Evolutionary conservation across 345 rosid species (phyloP), one percentile per base, ranked within the genome.

Genomic region (Eutrema japonicum): DNA sequence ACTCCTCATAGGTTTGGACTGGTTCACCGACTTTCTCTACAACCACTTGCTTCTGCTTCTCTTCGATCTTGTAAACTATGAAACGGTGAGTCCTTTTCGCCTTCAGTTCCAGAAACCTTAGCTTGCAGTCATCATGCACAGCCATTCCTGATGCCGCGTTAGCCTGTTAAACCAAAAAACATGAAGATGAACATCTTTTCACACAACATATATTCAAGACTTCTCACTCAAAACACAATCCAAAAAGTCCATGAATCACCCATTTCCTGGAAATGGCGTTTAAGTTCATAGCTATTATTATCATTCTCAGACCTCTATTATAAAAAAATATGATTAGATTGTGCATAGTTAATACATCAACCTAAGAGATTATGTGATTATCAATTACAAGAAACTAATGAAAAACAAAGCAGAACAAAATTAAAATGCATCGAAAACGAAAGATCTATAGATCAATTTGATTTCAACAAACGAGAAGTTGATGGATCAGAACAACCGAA

Each of bases 21-120:
- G 91, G 87, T 10, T 60, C 68, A 1, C 95, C 95, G 0, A 85
- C 53, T 65, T 89, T 89, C 64, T 87, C 91, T 0, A 89, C 87
- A 2, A 66, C 55, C 8, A 89, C 88, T 52, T 86, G 84, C 57
- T 85, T 86, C 36, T 80, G 79, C 13, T 80, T 75, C 68, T 89
- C 88, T 41, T 89, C 91, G 18, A 89, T 87, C 74, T 81, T 89
- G 84, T 87, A 89, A 67, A 87, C 83, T 0, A 89, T 87, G 83
- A 80, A 89, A 45, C 96, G 79, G 69, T 84, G 74, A 53, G 54
- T 84, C 43, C 92, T 84, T 66, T 87, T 89, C 3, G 95, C 80
- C 68, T 89, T 89, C 8, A 89, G 75, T 59, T 89, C 95, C 58
- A 77, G 47, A 77, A 89, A 89, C 71, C 72, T 89, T 41, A 80